Evolutionary conservation across 331 rosid genomes (phyloP).

Genomic region (Quercus tomentella): DNA sequence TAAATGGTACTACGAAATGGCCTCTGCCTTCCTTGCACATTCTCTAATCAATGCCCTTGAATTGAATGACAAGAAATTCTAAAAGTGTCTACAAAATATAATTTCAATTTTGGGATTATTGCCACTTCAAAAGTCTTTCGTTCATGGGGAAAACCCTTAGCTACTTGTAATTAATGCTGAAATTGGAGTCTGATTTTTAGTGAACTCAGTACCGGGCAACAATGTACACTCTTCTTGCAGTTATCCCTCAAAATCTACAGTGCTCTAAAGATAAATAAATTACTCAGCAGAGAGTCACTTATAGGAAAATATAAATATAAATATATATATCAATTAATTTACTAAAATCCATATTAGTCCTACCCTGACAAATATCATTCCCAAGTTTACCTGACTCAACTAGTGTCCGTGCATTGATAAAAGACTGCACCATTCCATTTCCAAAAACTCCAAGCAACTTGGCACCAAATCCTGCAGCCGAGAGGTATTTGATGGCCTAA

Average conservation of each 20-base stretch:
- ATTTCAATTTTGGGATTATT: neutral
- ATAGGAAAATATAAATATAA: neutral
- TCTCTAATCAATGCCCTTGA: neutral
- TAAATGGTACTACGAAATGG: neutral
- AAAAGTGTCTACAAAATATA: neutral
- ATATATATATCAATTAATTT: neutral
- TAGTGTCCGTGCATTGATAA: constrained; percentile 78
- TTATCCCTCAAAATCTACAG: neutral
- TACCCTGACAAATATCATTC: neutral
- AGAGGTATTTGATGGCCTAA: constrained; percentile 87
- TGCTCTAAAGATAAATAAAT: neutral
- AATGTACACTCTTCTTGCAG: neutral
- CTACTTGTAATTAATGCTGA: neutral
- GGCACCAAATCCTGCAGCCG: constrained; percentile 97
- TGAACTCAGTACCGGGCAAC: neutral
- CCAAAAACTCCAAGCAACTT: constrained; percentile 80
- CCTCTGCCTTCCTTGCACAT: neutral
- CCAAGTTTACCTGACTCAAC: constrained; percentile 56
- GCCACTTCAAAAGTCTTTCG: neutral
- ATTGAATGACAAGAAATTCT: neutral
- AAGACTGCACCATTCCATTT: constrained; percentile 96
- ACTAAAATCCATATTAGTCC: neutral
- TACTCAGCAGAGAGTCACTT: neutral
- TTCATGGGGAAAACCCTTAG: neutral
- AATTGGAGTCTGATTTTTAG: neutral